phyloP scores from a whole-genome alignment of 805 yeast genomes.

The Vanderwaltozyma polyspora region DNA sequence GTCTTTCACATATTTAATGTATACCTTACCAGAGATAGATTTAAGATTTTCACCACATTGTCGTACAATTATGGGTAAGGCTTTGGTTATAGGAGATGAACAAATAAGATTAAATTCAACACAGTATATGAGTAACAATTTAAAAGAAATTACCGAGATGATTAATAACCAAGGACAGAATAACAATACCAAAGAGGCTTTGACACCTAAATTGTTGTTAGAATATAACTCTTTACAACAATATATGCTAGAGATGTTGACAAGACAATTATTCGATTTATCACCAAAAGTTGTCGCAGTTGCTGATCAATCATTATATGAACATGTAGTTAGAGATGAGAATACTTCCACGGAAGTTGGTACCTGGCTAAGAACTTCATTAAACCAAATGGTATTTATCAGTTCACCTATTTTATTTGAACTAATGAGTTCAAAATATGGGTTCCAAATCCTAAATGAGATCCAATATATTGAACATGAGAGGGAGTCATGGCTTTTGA shows the following conservation, averaged over 20 bases:
- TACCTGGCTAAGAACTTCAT: slow-evolving; percentile 17
- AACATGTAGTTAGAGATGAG: slow-evolving; percentile 37
- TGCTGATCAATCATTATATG: slow-evolving; percentile 46
- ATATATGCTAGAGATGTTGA: slow-evolving; percentile 30
- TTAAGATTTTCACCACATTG: slow-evolving; percentile 53
- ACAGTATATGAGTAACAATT: slow-evolving; percentile 31
- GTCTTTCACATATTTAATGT: slow-evolving; percentile 41
- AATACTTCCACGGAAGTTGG: slow-evolving; percentile 13
- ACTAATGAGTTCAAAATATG: slow-evolving; percentile 53
- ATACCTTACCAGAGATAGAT: slow-evolving; percentile 52
- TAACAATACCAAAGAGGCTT: background rate
- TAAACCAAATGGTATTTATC: slow-evolving; percentile 37
- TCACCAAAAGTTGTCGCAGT: slow-evolving; percentile 42
- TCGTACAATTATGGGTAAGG: slow-evolving; percentile 52
- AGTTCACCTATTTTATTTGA: slow-evolving; percentile 50
- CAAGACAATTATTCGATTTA: slow-evolving; percentile 61
- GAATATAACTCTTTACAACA: background rate
- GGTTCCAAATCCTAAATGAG: slow-evolving; percentile 54
- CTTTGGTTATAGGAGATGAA: slow-evolving; percentile 44
- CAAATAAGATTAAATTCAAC: slow-evolving; percentile 49
- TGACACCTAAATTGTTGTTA: background rate
- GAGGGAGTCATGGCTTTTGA: slow-evolving; percentile 54
- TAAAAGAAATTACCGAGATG: slow-evolving; percentile 8
- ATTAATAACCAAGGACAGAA: background rate
- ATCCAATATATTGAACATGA: slow-evolving; percentile 53